These are phyloP conservation scores for Ustilago xerochloae DNA, from an alignment of 1,284 basidiomycete species.

Conservation along the genomic window DNA sequence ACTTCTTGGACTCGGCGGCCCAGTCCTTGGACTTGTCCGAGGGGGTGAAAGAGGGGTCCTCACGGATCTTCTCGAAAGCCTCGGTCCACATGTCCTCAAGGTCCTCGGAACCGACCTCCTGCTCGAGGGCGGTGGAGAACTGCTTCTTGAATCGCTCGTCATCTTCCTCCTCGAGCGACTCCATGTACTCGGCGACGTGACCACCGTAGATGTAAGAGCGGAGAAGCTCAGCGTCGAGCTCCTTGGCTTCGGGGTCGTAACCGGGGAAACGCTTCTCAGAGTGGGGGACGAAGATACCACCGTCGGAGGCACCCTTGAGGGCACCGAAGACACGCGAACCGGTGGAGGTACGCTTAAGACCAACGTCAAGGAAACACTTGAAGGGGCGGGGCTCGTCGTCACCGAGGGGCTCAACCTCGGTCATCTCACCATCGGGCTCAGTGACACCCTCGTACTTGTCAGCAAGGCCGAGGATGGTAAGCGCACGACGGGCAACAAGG, in stretches of 20 bases:
- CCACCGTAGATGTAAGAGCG: slow-evolving; percentile 99
- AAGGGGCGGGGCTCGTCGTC: slow-evolving; percentile 97
- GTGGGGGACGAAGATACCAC: slow-evolving; percentile 98
- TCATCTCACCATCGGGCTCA: slow-evolving; percentile 89
- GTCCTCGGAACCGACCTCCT: slow-evolving; percentile 94
- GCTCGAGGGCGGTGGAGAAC: slow-evolving; percentile 92
- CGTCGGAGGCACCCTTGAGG: slow-evolving; percentile 98
- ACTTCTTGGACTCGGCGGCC: slow-evolving; percentile 85
- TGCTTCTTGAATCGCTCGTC: slow-evolving; percentile 99
- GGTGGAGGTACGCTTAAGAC: slow-evolving; percentile 96
- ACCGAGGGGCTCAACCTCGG: slow-evolving; percentile 83
- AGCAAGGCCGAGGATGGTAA: slow-evolving; percentile 93
- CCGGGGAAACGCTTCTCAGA: slow-evolving; percentile 99
- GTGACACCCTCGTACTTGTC: slow-evolving; percentile 98
- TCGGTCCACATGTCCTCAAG: slow-evolving; percentile 95
- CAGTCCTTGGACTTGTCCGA: slow-evolving; percentile 92
- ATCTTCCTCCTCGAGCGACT: slow-evolving; percentile 98
- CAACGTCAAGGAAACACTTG: slow-evolving; percentile 98
- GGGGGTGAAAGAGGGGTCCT: slow-evolving; percentile 89
- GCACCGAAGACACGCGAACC: slow-evolving; percentile 98
- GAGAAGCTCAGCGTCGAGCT: slow-evolving; percentile 91
- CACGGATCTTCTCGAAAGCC: slow-evolving; percentile 85
- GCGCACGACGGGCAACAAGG: slow-evolving; percentile 90
- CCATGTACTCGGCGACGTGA: slow-evolving; percentile 99
- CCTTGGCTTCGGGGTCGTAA: slow-evolving; percentile 92